These are phyloP conservation scores for Catharanthus roseus DNA, from an alignment of 257 asterid species.

Conservation along the genomic window DNA sequence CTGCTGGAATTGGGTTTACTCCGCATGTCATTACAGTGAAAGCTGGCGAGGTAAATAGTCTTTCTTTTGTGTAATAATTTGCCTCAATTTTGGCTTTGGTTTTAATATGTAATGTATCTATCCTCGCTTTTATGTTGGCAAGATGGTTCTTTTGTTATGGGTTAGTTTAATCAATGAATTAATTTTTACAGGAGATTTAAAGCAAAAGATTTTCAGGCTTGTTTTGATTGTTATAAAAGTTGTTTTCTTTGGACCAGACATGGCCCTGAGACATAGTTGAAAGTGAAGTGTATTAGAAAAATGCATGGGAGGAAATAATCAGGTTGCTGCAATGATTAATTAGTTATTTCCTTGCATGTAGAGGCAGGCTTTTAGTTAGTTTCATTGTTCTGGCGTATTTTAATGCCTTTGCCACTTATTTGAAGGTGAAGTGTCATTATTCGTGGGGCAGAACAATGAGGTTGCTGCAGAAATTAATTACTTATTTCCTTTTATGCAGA, in stretches of 20 bases:
- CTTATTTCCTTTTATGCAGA: no score
- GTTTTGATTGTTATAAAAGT: not conserved
- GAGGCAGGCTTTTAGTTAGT: not conserved
- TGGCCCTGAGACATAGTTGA: not conserved
- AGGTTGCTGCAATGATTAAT: not conserved
- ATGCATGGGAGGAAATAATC: not conserved
- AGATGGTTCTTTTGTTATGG: not conserved
- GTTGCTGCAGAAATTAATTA: no score
- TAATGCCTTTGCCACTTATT: no score
- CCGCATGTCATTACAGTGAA: conserved; percentile 48
- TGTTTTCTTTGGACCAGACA: not conserved
- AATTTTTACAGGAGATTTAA: not conserved
- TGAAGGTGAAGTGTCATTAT: no score
- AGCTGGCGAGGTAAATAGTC: conserved; percentile 40
- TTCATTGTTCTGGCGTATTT: not conserved
- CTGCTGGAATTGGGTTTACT: conserved; percentile 44
- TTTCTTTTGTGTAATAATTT: not conserved
- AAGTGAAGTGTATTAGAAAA: not conserved
- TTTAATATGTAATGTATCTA: not conserved
- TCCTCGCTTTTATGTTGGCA: not conserved
- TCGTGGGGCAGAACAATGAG: no score
- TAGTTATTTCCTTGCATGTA: not conserved
- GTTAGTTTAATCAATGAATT: not conserved
- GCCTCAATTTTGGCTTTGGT: not conserved
- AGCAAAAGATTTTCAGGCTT: not conserved